Base-by-base conservation (phyloP, 805 yeast genomes). In the Maudiozyma barnettii region DNA sequence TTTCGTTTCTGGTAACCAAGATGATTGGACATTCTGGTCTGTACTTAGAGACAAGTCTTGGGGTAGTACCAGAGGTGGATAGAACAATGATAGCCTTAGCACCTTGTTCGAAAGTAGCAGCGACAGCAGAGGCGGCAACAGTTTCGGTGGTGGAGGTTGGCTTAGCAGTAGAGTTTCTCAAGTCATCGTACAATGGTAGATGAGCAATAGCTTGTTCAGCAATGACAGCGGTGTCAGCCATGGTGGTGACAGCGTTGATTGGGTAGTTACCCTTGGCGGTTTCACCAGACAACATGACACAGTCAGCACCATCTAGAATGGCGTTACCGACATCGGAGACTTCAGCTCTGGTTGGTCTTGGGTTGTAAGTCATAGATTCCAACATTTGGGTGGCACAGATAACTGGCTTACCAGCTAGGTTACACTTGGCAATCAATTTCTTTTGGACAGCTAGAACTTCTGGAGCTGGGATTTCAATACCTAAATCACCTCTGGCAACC, bases 401-500 rank as follows among this genome's bases (percentile, higher is more conserved):
- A 60, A 89, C 97, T 66, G 99, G 99, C 82, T 93, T 93, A 71
- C 97, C 99, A 58, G 96, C 98, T 69, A 91, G 76, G 83, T 93
- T 95, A 79, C 96, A 93, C 77, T 93, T 93, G 67, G 99, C 98
- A 69, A 93, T 91, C 75, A 93, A 79, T 77, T 90, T 96, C 81
- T 93, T 93, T 77, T 93, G 99, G 61, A 90, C 98, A 63, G 93
- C 89, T 71, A 93, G 90, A 54, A 93, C 99, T 76, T 90, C 95
- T 56, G 97, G 91, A 57, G 99, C 98, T 58, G 98, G 98, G 65
- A 93, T 93, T 78, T 93, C 99, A 66, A 93, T 93, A 79, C 99
- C 99, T 64, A 93, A 79, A 72, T 93, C 99, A 79, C 99, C 99
- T 76, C 99, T 84, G 65, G 99, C 99, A 70, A 93, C 98, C 99